A percentile compares a stretch with the other conserved stretches of the same genome.
Evolutionary conservation across 140 eudicot genomes (phyloP).

Genomic region (Bidens hawaiensis): DNA sequence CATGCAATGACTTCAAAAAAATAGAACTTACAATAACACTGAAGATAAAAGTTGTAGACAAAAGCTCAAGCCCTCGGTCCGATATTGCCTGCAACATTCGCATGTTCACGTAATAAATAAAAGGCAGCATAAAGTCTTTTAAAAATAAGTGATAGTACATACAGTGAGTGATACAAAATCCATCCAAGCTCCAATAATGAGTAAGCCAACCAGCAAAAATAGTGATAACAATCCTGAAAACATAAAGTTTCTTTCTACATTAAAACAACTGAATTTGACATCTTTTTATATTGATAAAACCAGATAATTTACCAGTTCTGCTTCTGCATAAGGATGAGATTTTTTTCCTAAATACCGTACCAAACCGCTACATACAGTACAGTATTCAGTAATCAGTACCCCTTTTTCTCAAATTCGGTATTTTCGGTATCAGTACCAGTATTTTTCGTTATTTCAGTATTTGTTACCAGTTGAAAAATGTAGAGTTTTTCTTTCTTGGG

Average conservation of each 20-base stretch:
- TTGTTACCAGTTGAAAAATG: too few relatives aligned
- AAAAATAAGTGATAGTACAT: slow-evolving; percentile 16
- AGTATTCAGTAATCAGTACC: too few relatives aligned
- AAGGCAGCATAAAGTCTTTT: neutral
- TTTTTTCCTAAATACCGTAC: too few relatives aligned
- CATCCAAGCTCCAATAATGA: slow-evolving; percentile 55
- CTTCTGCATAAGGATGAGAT: too few relatives aligned
- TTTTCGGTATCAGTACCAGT: too few relatives aligned
- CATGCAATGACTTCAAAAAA: neutral
- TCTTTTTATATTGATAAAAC: neutral
- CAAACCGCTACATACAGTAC: too few relatives aligned
- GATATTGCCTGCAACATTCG: slow-evolving; percentile 73
- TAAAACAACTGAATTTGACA: neutral
- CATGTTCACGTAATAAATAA: too few relatives aligned
- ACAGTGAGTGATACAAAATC: slow-evolving; percentile 65
- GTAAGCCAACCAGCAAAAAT: slow-evolving; percentile 53
- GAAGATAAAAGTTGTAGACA: slow-evolving; percentile 63
- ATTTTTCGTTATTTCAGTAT: too few relatives aligned
- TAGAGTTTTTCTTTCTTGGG: too few relatives aligned
- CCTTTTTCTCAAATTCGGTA: too few relatives aligned
- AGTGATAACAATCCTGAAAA: slow-evolving; percentile 55
- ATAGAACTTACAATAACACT: slow-evolving; percentile 66
- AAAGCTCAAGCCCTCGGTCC: slow-evolving; percentile 85
- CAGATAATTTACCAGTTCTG: neutral
- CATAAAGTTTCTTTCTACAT: neutral